phyloP scores from a whole-genome alignment of 345 rosid species.

The Gossypium australe region DNA sequence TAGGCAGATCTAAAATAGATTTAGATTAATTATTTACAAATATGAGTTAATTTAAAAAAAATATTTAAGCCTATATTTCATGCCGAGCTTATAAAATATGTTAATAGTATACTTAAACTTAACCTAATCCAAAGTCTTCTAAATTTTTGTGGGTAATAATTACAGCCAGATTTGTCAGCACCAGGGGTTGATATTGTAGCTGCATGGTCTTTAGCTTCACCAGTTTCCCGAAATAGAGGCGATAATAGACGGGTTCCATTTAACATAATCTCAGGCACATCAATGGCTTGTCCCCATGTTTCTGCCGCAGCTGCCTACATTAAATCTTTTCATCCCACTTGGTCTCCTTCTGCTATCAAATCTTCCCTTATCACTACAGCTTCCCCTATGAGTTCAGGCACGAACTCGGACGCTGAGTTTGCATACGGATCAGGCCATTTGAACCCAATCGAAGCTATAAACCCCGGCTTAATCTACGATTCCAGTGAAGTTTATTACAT shows the following conservation, averaged over 20 bases:
- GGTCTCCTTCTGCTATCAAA: constrained; percentile 36
- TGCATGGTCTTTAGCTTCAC: constrained; percentile 33
- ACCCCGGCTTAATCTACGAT: constrained; percentile 43
- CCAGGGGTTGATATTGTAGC: constrained; percentile 54
- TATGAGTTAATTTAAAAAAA: too few species aligned
- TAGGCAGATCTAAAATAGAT: rapidly evolving
- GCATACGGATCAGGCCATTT: constrained; percentile 40
- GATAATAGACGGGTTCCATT: constrained; percentile 29
- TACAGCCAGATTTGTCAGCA: constrained; percentile 57
- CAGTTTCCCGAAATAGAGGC: neutral
- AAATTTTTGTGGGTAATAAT: neutral
- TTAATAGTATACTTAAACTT: too few species aligned
- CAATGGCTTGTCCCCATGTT: constrained; percentile 56
- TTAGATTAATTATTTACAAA: too few species aligned
- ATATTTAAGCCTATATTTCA: too few species aligned
- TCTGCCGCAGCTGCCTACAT: constrained; percentile 43
- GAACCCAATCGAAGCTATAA: constrained; percentile 25
- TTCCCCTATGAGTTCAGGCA: constrained; percentile 14
- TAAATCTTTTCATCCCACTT: constrained; percentile 31
- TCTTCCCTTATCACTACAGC: constrained; percentile 30
- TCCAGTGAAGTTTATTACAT: constrained; percentile 27
- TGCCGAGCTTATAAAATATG: too few species aligned
- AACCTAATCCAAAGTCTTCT: too few species aligned
- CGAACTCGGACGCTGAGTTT: constrained; percentile 28
- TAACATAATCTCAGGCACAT: constrained; percentile 43